Conservation (phyloP, 2,329 filamentous ascomycete genomes). For the Escovopsis sp. region DNA sequence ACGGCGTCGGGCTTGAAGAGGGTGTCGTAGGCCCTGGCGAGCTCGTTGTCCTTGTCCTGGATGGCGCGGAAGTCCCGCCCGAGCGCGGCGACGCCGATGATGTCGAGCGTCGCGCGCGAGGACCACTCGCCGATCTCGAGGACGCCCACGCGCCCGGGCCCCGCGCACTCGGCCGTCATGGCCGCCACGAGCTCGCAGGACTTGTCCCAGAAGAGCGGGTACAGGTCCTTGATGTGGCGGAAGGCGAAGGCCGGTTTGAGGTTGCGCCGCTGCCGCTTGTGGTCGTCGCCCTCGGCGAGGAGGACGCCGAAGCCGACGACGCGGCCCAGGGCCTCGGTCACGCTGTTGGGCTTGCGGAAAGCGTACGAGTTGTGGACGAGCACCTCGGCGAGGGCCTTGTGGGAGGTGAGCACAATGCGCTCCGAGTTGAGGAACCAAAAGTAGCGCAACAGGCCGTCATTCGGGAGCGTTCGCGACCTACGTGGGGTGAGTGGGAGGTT, state of each 20-base stretch:
- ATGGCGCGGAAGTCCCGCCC: constrained; percentile 57
- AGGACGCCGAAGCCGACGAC: constrained; percentile 59
- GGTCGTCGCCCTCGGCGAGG: constrained; percentile 80
- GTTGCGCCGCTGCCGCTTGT: constrained; percentile 66
- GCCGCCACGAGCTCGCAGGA: constrained; percentile 49
- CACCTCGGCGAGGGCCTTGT: constrained; percentile 55
- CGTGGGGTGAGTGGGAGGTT: no score
- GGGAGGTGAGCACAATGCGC: constrained; percentile 43
- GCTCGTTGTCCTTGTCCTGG: constrained; percentile 40
- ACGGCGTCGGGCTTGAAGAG: constrained; percentile 39
- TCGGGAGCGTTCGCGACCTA: constrained; percentile 29
- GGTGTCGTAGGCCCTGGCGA: constrained; percentile 41
- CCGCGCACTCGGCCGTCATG: constrained; percentile 31
- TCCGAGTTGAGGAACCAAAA: constrained; percentile 47
- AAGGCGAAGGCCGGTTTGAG: constrained; percentile 77
- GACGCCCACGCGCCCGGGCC: constrained; percentile 20
- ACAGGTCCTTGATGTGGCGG: constrained; percentile 70
- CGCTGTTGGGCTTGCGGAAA: constrained; percentile 45
- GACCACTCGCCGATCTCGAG: constrained; percentile 49
- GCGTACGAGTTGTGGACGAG: constrained; percentile 55
- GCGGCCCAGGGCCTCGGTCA: constrained; percentile 42
- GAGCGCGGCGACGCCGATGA: constrained; percentile 59
- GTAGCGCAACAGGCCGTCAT: constrained; percentile 57
- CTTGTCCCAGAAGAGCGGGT: constrained; percentile 74
- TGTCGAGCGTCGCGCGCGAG: constrained; percentile 56